Base-by-base conservation (phyloP, 2,329 filamentous ascomycete species). In the Acephala macrosclerotiorum region DNA sequence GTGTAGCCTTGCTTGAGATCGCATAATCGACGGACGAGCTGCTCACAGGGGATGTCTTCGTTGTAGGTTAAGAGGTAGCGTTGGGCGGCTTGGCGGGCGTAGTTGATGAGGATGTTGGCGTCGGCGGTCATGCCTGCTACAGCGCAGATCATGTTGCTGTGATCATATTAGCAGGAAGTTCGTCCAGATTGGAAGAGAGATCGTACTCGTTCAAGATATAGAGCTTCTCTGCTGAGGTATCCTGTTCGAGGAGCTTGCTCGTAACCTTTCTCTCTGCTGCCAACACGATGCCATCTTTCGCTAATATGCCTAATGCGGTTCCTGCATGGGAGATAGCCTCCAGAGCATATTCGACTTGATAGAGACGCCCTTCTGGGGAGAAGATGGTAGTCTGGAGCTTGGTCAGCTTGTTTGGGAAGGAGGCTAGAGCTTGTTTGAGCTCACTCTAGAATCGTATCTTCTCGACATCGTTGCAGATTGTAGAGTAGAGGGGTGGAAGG, bases 31-130 rank as follows among this genome's bases (percentile, higher is more conserved):
- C 96, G 94, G 68, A 99, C 96, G 65, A 99, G 92, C 82, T 99
- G 96, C 81, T 99, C 96, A 84, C 96, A 99, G 66, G 96, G 96
- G 71, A 99, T 99, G 79, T 99, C 96, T 91, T 97, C 94, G 85
- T 98, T 97, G 87, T 99, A 99, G 76, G 95, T 99, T 73, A 97
- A 89, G 79, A 99, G 95, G 83, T 99, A 98, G 78, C 91, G 89
- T 84, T 99, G 96, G 75, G 96, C 96, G 76, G 93, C 92, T 87
- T 97, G 93, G 75, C 96, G 94, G 79, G 96, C 96, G 82, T 96
- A 97, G 86, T 99, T 99, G 89, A 99, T 99, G 79, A 99, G 93
- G 81, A 99, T 99, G 85, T 99, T 99, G 80, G 96, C 96, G 79
- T 99, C 96, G 77, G 96, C 96, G 55, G 94, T 99, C 95, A 99